Evolutionary conservation across 2,329 filamentous ascomycete species (phyloP), one percentile per base, ranked within the genome.

Genomic region (Endoconidiophora laricicola): DNA sequence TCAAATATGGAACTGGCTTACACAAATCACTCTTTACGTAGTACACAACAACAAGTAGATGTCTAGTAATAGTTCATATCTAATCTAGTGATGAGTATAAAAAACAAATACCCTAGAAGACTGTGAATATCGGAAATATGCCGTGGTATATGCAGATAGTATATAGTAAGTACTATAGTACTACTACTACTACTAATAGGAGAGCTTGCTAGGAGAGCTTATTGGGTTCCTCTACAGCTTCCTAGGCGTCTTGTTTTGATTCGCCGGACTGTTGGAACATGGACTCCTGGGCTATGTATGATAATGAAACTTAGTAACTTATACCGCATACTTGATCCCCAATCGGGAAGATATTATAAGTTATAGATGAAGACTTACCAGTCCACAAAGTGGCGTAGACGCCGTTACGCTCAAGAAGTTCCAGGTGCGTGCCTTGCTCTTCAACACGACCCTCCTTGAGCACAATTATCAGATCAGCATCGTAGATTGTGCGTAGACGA

Each of bases 381-480:
- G 81, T 88, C 90, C 90, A 96, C 43, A 96, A 69, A 64, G 94
- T 83, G 5, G 84, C 79, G 63, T 96, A 96, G 20, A 95, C 70
- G 0, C 86, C 86, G 9, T 76, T 81, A 14, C 66, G 70, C 57
- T 91, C 83, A 54, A 96, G 78, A 52, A 98, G 66, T 62, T 91
- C 76, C 53, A 82, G 74, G 63, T 98, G 91, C 14, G 84, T 94
- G 12, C 91, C 91, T 63, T 76, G 79, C 67, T 96, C 91, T 2
- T 81, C 86, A n/a, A 96, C 87, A 12, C 69, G 70, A 0, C 91
- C 91, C 54, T 84, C 80, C 61, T 81, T 82, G 51, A 96, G 68
- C 37, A 96, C 91, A 58, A 96, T 88, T 58, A 96, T 96, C 58
- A 88, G 69, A 64, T 96, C 84, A 38, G 85, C 85, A 60, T 96